phyloP scores from a whole-genome alignment of 441 rosid genomes.

The Capsella rubella region DNA sequence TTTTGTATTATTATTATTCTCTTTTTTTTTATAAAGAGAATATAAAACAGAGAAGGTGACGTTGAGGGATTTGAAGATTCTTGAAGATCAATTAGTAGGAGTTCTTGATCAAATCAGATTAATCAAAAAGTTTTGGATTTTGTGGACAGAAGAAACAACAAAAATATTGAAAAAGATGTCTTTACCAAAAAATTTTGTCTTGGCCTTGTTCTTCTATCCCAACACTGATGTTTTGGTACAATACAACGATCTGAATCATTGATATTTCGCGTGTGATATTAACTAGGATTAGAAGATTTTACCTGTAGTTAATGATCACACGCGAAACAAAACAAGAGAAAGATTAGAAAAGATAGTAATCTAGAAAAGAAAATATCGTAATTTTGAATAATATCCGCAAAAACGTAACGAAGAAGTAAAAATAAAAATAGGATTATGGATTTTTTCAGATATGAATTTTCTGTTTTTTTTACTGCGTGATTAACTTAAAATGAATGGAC shows the following conservation, averaged over 20 bases:
- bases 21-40: not conserved
- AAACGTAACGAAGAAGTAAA: slow-evolving; percentile 8
- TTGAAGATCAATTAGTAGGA: not conserved
- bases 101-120: not conserved
- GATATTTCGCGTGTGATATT: slow-evolving; percentile 43
- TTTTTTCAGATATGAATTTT: slow-evolving; percentile 29
- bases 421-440: slow-evolving; percentile 28
- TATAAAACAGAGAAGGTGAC: not conserved
- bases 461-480: slow-evolving; percentile 35
- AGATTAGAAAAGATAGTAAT: not conserved
- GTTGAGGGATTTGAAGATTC: slow-evolving; percentile 5
- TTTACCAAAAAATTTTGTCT: slow-evolving; percentile 4
- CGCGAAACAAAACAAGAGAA: slow-evolving; percentile 22
- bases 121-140: slow-evolving; percentile 8
- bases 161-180: not conserved
- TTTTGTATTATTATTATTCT: not conserved
- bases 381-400: slow-evolving; percentile 13
- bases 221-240: not conserved
- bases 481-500: slow-evolving; percentile 39
- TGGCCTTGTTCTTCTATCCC: slow-evolving; percentile 13
- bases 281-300: slow-evolving; percentile 14
- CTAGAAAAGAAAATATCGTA: not conserved
- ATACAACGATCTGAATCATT: not conserved
- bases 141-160: not conserved
- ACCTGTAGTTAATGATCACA: slow-evolving; percentile 44